Base-by-base conservation (phyloP, 768 basidiomycete genomes). In the Tubosaeta brunneosetosa region DNA sequence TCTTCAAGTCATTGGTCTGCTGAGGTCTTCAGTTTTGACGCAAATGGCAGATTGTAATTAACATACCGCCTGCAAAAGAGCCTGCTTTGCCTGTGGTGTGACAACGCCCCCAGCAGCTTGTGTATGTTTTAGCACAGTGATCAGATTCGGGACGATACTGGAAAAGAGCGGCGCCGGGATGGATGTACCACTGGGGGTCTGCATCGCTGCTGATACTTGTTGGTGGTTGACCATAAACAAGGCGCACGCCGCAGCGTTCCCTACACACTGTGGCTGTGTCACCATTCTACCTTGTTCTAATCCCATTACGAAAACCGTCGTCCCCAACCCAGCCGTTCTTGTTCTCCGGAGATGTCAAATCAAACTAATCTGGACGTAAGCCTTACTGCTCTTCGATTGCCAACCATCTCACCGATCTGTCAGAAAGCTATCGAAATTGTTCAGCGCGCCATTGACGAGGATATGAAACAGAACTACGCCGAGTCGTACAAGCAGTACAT, bases 401-500 rank as follows among this genome's bases (percentile, higher is more conserved):
- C 8, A 26, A 31, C 29, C 45, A 42, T 44, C 66, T 66, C 50
- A 69, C 45, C 17, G 45, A 57, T 60, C 40, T 41, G 40, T 48
- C 52, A 87, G 85, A 79, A 80, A 70, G 93, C 93, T 31, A 91
- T 97, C 65, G 90, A 91, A 62, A 83, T 97, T 52, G 91, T 97
- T 22, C 90, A 94, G 72, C 82, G 83, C 58, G 94, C 94, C 52
- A 94, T 95, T 62, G 93, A 94, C 52, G 87, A 91, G 56, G 97
- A 99, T 73, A 78, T 80, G 55, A 93, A 93, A 69, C 86, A 88
- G 70, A 91, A 97, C 72, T 99, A 97, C 73, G 75, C 81, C 6
- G 93, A 94, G 63, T 94, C 94, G 17, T 95, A 91, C 81, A 94
- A 90, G 74, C 81, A 85, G 58, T 97, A 97, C 73, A 86, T 88